Base-by-base conservation (phyloP, 192 early-diverging fungal species). In the Jimgerdemannia lactiflua region DNA sequence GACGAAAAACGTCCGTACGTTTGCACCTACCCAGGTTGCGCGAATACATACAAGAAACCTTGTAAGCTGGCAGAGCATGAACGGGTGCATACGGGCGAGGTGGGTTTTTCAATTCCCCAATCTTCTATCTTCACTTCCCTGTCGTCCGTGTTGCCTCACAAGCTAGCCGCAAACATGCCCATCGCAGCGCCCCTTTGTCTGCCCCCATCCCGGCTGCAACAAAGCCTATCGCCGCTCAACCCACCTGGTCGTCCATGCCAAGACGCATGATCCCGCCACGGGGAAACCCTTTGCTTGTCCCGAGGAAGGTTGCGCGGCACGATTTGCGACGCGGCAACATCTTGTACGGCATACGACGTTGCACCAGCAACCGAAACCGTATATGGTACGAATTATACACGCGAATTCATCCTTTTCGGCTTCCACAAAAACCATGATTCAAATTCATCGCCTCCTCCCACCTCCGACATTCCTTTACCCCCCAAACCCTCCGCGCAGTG, bases 131-230 rank as follows among this genome's bases (percentile, higher is more conserved):
- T 18, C 8, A 39, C 29, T 14, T 39, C 19, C 7, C 2, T 39
- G 2, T 59, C 49, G 8, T 59, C 49, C 49, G 8, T 59, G 6
- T 59, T 29, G 29, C 29, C 29, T 29, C 29, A 29, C 39, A 65
- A n/a, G 18, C 19, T 39, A 3, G 59, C 29, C 65, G 6, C 20
- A 59, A 67, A 41, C 44, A 3, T 73, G 70, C 20, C 14, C 2
- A 72, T 43, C 11, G 3, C 74, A 86, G 85, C 79, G 83, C 10
- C 85, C 85, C 20, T 86, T 68, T 70, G 71, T 71, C 20, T 86
- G 85, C 64, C 73, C 71, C 3, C 19, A 74, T 4, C 73, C 76
- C 20, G 78, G 71, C 63, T 86, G 85, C 59, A 70, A 29, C 29
- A 78, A 82, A 39, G 39, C 83, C 4, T 86, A 83, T 69, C 67